A percentile compares a stretch with the other conserved stretches of the same genome.
Conservation (phyloP, 2,329 filamentous ascomycete genomes). For the Pleomassaria siparia region DNA sequence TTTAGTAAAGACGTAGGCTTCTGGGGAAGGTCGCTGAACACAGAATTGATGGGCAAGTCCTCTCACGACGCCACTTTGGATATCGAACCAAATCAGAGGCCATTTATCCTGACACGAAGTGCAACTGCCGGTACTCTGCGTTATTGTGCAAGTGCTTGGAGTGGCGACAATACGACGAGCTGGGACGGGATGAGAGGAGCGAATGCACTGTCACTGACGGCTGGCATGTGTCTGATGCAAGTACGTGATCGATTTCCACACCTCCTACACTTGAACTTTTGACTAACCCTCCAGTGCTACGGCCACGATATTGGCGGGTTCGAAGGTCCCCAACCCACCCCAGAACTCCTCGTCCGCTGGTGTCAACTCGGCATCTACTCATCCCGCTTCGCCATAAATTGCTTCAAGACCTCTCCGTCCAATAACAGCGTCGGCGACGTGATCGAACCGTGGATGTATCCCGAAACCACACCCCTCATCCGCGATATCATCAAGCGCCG, state of each 20-base stretch:
- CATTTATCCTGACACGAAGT: slow-evolving; percentile 70
- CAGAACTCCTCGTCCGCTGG: slow-evolving; percentile 72
- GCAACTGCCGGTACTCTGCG: slow-evolving; percentile 70
- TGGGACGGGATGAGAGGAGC: slow-evolving; percentile 74
- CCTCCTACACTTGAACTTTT: neutral
- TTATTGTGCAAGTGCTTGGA: slow-evolving; percentile 73
- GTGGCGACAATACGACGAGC: slow-evolving; percentile 72
- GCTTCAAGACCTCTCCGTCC: slow-evolving; percentile 69
- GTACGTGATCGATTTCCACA: slow-evolving; percentile 31
- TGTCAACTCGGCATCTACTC: slow-evolving; percentile 71
- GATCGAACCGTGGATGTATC: slow-evolving; percentile 79
- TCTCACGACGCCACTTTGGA: slow-evolving; percentile 68
- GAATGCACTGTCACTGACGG: slow-evolving; percentile 68
- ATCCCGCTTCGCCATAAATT: slow-evolving; percentile 74
- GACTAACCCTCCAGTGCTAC: slow-evolving; percentile 52
- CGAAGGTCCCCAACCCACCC: slow-evolving; percentile 70
- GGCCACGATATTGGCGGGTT: slow-evolving; percentile 77
- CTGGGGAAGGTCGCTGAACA: slow-evolving; percentile 70
- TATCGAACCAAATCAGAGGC: slow-evolving; percentile 59
- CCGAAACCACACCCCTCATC: slow-evolving; percentile 63
- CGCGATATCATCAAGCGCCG: slow-evolving; percentile 68
- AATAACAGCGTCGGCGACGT: slow-evolving; percentile 71
- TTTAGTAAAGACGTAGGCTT: slow-evolving; percentile 59
- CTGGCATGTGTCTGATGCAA: slow-evolving; percentile 68
- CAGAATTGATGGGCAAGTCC: slow-evolving; percentile 70